Evolutionary conservation across 2,329 filamentous ascomycete genomes (phyloP), one percentile per base, ranked within the genome.

Genomic region (Macrophomina tecta): DNA sequence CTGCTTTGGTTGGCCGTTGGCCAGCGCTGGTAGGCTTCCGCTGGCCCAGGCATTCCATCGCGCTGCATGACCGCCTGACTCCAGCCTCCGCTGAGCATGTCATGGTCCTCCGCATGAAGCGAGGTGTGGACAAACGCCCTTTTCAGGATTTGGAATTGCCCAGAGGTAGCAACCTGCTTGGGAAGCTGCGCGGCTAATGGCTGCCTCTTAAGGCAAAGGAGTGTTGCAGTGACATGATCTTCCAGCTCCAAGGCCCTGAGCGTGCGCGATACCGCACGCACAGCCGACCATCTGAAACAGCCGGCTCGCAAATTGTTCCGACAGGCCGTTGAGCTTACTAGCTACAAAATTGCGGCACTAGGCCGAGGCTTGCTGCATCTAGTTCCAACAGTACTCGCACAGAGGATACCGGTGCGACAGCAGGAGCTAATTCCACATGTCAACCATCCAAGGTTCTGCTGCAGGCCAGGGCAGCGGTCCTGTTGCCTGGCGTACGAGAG

Each of bases 371-470:
- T 55, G 36, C 55, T 66, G 65, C 55, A 66, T 61, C 40, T 38
- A 45, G 65, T 66, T 56, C 34, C 65, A 66, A 66, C 48, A 61
- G 65, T 42, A 66, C 65, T 66, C 65, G 65, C 56, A 66, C 65
- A 61, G 48, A 55, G 40, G 34, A 52, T 56, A 55, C 42, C 65
- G 40, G 65, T 66, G 58, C 65, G 40, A 66, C 65, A 7, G 5
- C 34, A 18, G 42, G 36, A 66, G 45, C 65, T 62, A 51, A 66
- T 46, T 55, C 40, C 65, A 66, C 65, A 66, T 66, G 55, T 66
- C 65, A 66, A 66, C 46, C 48, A 34, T 32, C 16, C 62, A 65
- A 55, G 40, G 48, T 30, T 32, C 32, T 53, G 45, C 52, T 60
- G 45, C 64, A 60, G 40, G 64, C 64, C 64, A 58, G 65, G 49